Evolutionary conservation across 768 basidiomycete species (phyloP).

Genomic region (Lentinula sp.): DNA sequence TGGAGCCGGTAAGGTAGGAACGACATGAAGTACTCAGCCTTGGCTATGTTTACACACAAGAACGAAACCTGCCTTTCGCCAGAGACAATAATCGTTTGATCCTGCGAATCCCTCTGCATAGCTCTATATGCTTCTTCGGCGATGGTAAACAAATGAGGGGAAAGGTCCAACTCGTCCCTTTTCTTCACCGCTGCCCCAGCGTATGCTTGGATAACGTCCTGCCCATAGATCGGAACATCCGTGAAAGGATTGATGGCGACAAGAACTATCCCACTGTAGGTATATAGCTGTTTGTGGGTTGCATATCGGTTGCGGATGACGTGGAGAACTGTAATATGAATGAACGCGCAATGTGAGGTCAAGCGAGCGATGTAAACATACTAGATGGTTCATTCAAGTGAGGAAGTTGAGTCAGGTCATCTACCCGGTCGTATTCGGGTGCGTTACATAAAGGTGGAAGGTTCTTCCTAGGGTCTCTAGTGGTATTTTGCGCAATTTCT

Average conservation of each 20-base stretch:
- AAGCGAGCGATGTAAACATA: conserved; percentile 42
- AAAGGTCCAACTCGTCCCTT: conserved; percentile 73
- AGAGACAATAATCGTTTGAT: conserved; percentile 98
- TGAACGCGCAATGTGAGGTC: not conserved
- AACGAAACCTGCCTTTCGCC: conserved; percentile 75
- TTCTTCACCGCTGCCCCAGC: conserved; percentile 24
- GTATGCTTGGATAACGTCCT: conserved; percentile 96
- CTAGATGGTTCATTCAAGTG: conserved; percentile 92
- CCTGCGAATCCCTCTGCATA: conserved; percentile 88
- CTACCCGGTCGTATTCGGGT: conserved; percentile 89
- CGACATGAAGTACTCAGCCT: not conserved
- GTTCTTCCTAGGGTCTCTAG: not conserved
- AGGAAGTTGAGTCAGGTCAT: conserved; percentile 95
- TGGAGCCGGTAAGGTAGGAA: conserved; percentile 23
- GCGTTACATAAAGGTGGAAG: conserved; percentile 95
- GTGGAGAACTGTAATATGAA: conserved; percentile 64
- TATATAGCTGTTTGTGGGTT: conserved; percentile 88
- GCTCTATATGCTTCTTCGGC: conserved; percentile 98
- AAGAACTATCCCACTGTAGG: conserved; percentile 97
- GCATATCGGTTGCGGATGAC: conserved; percentile 95
- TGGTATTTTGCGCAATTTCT: not conserved
- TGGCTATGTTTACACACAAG: conserved; percentile 9
- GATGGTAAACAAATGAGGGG: conserved; percentile 97
- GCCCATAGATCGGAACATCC: conserved; percentile 92
- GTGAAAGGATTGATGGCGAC: conserved; percentile 99